phyloP scores from a whole-genome alignment of 2,329 filamentous ascomycete genomes.

The Ceratocystis variospora region DNA sequence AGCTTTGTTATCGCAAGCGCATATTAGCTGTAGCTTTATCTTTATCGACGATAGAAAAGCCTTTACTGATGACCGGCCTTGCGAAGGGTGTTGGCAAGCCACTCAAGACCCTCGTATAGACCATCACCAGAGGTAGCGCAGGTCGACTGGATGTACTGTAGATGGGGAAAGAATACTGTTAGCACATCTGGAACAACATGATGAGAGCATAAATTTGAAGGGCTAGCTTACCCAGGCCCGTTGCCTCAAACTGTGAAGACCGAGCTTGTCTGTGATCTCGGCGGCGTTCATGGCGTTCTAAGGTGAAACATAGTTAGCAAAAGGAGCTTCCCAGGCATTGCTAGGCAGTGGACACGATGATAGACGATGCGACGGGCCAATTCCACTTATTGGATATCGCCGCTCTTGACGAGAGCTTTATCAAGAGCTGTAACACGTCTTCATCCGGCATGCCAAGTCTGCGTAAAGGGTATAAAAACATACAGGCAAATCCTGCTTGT shows the following conservation, averaged over 20 bases:
- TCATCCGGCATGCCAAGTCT: background rate
- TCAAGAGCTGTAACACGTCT: background rate
- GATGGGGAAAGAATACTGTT: slow-evolving; percentile 16
- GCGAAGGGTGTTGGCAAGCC: slow-evolving; percentile 71
- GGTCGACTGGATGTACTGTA: slow-evolving; percentile 95
- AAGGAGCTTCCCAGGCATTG: background rate
- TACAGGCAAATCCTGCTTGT: slow-evolving; percentile 99
- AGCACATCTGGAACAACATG: slow-evolving; percentile 17
- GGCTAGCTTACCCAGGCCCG: slow-evolving; percentile 78
- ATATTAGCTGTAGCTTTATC: slow-evolving; percentile 18
- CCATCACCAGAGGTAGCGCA: slow-evolving; percentile 97
- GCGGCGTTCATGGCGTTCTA: slow-evolving; percentile 99
- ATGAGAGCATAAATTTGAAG: background rate
- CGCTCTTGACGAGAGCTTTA: background rate
- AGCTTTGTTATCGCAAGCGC: slow-evolving; percentile 18
- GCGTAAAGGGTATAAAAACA: slow-evolving; percentile 29
- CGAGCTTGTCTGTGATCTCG: slow-evolving; percentile 99
- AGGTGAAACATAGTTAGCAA: background rate
- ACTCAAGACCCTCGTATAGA: slow-evolving; percentile 98
- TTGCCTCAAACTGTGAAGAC: slow-evolving; percentile 96
- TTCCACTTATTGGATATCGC: no score
- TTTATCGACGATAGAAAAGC: slow-evolving; percentile 10
- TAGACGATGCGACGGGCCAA: background rate
- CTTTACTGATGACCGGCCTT: slow-evolving; percentile 55
- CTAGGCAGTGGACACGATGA: background rate